phyloP scores from a whole-genome alignment of 2,329 filamentous ascomycete genomes.

The Dactylellina parvicollis region DNA sequence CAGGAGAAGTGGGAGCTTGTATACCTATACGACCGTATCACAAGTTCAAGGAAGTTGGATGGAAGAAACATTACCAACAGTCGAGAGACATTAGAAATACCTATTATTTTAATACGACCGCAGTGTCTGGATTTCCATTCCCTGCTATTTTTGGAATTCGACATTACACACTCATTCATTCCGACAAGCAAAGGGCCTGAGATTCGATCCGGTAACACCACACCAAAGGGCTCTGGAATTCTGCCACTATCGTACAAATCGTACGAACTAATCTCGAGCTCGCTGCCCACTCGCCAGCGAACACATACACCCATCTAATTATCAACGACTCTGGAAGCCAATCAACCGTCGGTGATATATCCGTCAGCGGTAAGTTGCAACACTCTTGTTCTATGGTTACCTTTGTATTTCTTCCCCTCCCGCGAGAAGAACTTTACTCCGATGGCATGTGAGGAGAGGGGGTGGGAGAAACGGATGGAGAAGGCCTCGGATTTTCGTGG shows the following conservation, averaged over 20 bases:
- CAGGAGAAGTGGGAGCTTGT: slow-evolving; percentile 39
- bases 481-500: slow-evolving; percentile 39
- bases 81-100: slow-evolving; percentile 48
- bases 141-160: slow-evolving; percentile 51
- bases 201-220: slow-evolving; percentile 48
- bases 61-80: slow-evolving; percentile 34
- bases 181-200: slow-evolving; percentile 41
- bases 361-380: slow-evolving; percentile 49
- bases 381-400: slow-evolving; percentile 36
- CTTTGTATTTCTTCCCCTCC: background rate
- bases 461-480: background rate
- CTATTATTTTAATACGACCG: slow-evolving; percentile 43
- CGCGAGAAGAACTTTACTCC: background rate
- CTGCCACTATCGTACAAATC: slow-evolving; percentile 31
- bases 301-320: slow-evolving; percentile 22
- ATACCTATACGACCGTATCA: slow-evolving; percentile 49
- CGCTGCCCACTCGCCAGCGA: slow-evolving; percentile 46
- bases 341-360: slow-evolving; percentile 54
- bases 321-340: slow-evolving; percentile 51
- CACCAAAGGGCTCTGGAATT: slow-evolving; percentile 46
- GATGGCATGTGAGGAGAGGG: slow-evolving; percentile 20
- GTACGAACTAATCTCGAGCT: slow-evolving; percentile 37
- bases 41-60: slow-evolving; percentile 51
- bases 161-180: slow-evolving; percentile 52
- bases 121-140: slow-evolving; percentile 45